These are phyloP conservation scores for Babesia ovis DNA, from an alignment of 169 alveolate species.

Conservation along the genomic window DNA sequence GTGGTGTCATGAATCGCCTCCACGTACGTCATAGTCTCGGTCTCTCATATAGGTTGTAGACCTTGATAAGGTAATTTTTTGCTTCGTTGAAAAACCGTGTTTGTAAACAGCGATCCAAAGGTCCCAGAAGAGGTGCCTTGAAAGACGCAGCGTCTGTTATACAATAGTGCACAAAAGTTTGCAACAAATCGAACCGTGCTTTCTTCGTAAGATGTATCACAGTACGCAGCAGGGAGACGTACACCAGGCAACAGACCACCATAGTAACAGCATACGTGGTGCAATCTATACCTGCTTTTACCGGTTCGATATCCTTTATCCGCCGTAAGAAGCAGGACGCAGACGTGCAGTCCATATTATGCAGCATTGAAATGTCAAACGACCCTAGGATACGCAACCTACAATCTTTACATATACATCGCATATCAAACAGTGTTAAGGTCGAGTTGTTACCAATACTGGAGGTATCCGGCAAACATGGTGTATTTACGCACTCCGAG, in stretches of 20 bases:
- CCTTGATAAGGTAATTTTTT: slow-evolving; percentile 5
- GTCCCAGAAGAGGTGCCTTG: slow-evolving; percentile 10
- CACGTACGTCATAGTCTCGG: neutral
- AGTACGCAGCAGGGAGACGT: slow-evolving; percentile 14
- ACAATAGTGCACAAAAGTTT: slow-evolving; percentile 4
- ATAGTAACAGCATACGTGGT: slow-evolving; percentile 15
- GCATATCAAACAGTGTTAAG: slow-evolving; percentile 8
- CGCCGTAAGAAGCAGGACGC: slow-evolving; percentile 1
- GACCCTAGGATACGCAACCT: slow-evolving; percentile 1
- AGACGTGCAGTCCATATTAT: neutral
- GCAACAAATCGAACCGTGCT: slow-evolving; percentile 10
- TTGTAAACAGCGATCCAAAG: slow-evolving; percentile 2
- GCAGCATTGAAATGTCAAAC: slow-evolving; percentile 14
- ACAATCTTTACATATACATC: slow-evolving; percentile 19
- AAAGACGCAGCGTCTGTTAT: slow-evolving; percentile 6
- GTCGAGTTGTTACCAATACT: neutral
- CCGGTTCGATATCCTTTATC: neutral
- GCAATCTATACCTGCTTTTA: neutral
- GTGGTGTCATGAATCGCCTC: too few relatives aligned
- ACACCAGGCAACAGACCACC: slow-evolving; percentile 24
- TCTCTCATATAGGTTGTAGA: slow-evolving; percentile 6
- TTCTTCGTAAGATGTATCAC: slow-evolving; percentile 18
- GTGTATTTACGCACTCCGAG: neutral
- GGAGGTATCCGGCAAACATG: neutral
- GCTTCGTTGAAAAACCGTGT: slow-evolving; percentile 16